Evolutionary conservation across 371 early-diverging fungal genomes (phyloP).

Genomic region (Rhizomucor pusillus): DNA sequence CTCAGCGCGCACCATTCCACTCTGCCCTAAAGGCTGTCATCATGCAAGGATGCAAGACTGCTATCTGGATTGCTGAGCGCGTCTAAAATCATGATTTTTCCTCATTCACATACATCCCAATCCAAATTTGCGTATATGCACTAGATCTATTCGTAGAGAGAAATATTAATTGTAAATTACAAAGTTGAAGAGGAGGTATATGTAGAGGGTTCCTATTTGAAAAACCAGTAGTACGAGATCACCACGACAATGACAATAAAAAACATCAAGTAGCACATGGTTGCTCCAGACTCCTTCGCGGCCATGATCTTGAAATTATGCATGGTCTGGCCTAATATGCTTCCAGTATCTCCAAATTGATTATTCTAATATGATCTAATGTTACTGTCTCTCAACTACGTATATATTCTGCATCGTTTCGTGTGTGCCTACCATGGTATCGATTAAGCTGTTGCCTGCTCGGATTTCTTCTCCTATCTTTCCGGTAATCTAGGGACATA

Average conservation of each 20-base stretch:
- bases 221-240: conserved; percentile 46
- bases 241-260: conserved; percentile 43
- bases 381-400: too few relatives aligned
- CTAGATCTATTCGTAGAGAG: too few relatives aligned
- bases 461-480: conserved; percentile 53
- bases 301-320: conserved; percentile 53
- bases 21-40: conserved; percentile 68
- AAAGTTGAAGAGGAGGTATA: neutral
- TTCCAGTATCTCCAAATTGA: conserved; percentile 47
- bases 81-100: conserved; percentile 20
- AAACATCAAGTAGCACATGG: conserved; percentile 42
- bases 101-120: too few relatives aligned
- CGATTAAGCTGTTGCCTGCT: conserved; percentile 43
- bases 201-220: conserved; percentile 25
- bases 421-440: conserved; percentile 36
- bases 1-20: conserved; percentile 81
- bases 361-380: conserved; percentile 28
- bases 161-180: too few relatives aligned
- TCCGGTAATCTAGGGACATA: conserved; percentile 35
- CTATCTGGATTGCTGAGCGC: conserved; percentile 73
- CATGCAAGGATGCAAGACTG: conserved; percentile 78
- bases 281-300: conserved; percentile 42
- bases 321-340: conserved; percentile 44
- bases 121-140: too few relatives aligned
- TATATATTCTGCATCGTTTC: neutral